phyloP scores from a whole-genome alignment of 2,329 filamentous ascomycete genomes.

The Xylaria sp. region DNA sequence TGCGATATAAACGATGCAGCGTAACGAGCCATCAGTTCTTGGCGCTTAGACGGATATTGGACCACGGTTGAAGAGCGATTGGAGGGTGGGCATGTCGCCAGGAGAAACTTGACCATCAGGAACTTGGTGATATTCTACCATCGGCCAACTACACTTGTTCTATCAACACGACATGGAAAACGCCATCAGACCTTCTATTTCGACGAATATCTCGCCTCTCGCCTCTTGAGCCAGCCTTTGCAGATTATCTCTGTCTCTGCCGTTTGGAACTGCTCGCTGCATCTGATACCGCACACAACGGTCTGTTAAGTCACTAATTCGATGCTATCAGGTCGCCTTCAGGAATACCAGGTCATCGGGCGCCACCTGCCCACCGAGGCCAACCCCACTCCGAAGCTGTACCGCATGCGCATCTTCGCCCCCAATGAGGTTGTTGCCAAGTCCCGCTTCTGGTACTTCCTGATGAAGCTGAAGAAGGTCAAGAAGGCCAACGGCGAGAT shows the following conservation, averaged over 20 bases:
- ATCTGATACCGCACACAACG: conserved; percentile 33
- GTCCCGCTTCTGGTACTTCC: conserved; percentile 99
- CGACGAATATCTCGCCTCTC: neutral
- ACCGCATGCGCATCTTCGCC: conserved; percentile 99
- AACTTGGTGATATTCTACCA: neutral
- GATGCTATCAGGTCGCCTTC: conserved; percentile 85
- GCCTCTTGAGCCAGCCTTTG: neutral
- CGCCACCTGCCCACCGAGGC: conserved; percentile 98
- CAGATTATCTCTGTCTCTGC: neutral
- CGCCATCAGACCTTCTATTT: neutral
- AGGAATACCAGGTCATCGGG: conserved; percentile 99
- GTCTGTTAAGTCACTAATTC: conserved; percentile 49
- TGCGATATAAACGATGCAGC: neutral
- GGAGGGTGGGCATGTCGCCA: neutral
- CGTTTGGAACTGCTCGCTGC: neutral
- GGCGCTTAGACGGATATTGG: neutral
- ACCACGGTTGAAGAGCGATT: neutral
- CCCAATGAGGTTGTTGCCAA: conserved; percentile 98
- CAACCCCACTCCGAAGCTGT: conserved; percentile 97
- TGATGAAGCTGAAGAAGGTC: conserved; percentile 99
- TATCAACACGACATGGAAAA: neutral
- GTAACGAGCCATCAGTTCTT: neutral
- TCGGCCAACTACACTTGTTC: neutral
- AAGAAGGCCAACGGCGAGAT: conserved; percentile 99
- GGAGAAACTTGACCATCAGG: neutral